phyloP scores from a whole-genome alignment of 2,329 filamentous ascomycete species.

The Cladosporium sp. region DNA sequence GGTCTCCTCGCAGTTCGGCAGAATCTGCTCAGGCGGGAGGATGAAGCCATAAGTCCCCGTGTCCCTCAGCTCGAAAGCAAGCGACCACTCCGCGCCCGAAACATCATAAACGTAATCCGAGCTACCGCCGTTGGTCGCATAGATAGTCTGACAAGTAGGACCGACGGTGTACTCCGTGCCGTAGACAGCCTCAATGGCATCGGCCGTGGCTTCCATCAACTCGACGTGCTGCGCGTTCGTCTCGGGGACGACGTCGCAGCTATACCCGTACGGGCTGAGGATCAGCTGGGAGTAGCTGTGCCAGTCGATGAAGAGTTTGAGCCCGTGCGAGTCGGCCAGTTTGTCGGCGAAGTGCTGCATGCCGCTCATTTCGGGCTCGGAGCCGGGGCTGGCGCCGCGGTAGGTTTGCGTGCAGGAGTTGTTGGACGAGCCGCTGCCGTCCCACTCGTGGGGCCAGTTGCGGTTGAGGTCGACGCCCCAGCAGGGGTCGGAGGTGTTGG shows the following conservation, averaged over 20 bases:
- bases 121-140: conserved; percentile 11
- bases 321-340: conserved; percentile 6
- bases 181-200: conserved; percentile 53
- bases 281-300: conserved; percentile 61
- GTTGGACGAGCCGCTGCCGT: conserved; percentile 42
- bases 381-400: conserved; percentile 31
- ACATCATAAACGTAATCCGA: conserved; percentile 15
- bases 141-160: conserved; percentile 39
- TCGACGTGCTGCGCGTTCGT: conserved; percentile 47
- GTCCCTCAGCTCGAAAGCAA: conserved; percentile 12
- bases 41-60: conserved; percentile 9
- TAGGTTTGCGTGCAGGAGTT: conserved; percentile 50
- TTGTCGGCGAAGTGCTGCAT: conserved; percentile 14
- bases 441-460: conserved; percentile 52
- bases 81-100: conserved; percentile 12
- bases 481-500: conserved; percentile 34
- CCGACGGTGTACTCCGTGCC: conserved; percentile 38
- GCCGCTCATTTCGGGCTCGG: conserved; percentile 45
- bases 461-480: conserved; percentile 54
- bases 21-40: conserved; percentile 11
- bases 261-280: conserved; percentile 55
- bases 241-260: conserved; percentile 44
- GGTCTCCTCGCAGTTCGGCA: conserved; percentile 10
- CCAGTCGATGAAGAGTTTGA: conserved; percentile 60
- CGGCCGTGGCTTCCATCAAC: conserved; percentile 46